Base-by-base conservation (phyloP, 2,329 filamentous ascomycete genomes). In the Verruconis gallopava region DNA sequence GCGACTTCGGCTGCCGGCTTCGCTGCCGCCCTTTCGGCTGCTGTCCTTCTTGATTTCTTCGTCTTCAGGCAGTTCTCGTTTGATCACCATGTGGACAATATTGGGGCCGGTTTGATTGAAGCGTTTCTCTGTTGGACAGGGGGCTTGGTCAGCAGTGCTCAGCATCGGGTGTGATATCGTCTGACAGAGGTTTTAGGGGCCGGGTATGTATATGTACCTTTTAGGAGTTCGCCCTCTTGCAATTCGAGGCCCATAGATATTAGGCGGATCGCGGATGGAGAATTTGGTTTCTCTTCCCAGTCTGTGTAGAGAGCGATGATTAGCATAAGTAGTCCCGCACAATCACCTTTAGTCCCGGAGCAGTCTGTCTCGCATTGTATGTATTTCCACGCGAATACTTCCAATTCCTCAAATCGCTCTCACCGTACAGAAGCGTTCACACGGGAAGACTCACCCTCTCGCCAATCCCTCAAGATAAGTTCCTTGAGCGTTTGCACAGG, bases 401-500 rank as follows among this genome's bases (percentile, higher is more conserved):
- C n/a, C n/a, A n/a, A n/a, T n/a, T n/a, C n/a, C n/a, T n/a, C n/a
- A n/a, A n/a, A n/a, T n/a, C n/a, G n/a, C n/a, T n/a, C n/a, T n/a
- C n/a, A n/a, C n/a, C n/a, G n/a, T n/a, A n/a, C n/a, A n/a, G n/a
- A n/a, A n/a, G n/a, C n/a, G n/a, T n/a, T n/a, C n/a, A n/a, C n/a
- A n/a, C n/a, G 38, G 17, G 43, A 32, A 39, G 42, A 43, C 57
- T 43, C 64, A 74, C 72, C 85, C 52, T 79, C 79, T 51, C 85
- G 73, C 89, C 89, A 96, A 59, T 95, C 88, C 53, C 85, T 73
- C 66, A 91, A 74, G 57, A 96, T 94, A 55, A 95, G 67, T 64
- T 95, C 86, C 63, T 95, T 95, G 49, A 96, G 66, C 3, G 85
- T 93, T 58, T 95, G 94, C 39, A 94, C 81, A 50, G 84, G 93